Conservation (phyloP, 169 alveolate genomes). For the Eimeria praecox region DNA sequence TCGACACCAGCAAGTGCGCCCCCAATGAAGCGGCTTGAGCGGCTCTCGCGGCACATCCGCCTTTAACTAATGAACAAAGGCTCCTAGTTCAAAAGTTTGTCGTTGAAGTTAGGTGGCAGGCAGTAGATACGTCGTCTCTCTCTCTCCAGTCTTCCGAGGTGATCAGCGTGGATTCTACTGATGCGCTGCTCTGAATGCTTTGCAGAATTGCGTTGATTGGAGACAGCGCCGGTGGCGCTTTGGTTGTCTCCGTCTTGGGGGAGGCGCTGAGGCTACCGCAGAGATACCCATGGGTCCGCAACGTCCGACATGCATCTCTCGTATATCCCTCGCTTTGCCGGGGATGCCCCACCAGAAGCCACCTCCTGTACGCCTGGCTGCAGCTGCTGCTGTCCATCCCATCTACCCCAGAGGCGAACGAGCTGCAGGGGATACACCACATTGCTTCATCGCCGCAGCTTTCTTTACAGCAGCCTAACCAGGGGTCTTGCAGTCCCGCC, state of each 20-base stretch:
- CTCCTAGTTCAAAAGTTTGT: too few relatives aligned
- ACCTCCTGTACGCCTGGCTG: constrained; percentile 43
- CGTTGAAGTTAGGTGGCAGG: too few relatives aligned
- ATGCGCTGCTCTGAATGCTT: neutral
- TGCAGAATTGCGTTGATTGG: constrained; percentile 73
- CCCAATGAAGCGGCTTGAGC: neutral
- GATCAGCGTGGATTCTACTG: too few relatives aligned
- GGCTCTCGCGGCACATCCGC: too few relatives aligned
- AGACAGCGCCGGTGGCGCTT: constrained; percentile 80
- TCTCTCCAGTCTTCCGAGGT: too few relatives aligned
- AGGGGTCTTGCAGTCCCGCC: too few relatives aligned
- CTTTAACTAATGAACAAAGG: too few relatives aligned
- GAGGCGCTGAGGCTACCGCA: constrained; percentile 63
- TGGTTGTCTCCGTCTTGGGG: constrained; percentile 71
- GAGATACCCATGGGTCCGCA: constrained; percentile 56
- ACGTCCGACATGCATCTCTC: constrained; percentile 43
- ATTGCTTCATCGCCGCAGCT: too few relatives aligned
- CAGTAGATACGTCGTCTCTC: too few relatives aligned
- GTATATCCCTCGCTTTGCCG: constrained; percentile 80
- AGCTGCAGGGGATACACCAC: too few relatives aligned
- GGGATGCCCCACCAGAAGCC: constrained; percentile 76
- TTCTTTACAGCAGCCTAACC: too few relatives aligned
- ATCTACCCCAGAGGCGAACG: too few relatives aligned
- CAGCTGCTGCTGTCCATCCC: neutral
- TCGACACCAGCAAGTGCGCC: constrained; percentile 48